Conservation (phyloP, 2,329 filamentous ascomycete species). For the Huntiella bhutanensis region DNA sequence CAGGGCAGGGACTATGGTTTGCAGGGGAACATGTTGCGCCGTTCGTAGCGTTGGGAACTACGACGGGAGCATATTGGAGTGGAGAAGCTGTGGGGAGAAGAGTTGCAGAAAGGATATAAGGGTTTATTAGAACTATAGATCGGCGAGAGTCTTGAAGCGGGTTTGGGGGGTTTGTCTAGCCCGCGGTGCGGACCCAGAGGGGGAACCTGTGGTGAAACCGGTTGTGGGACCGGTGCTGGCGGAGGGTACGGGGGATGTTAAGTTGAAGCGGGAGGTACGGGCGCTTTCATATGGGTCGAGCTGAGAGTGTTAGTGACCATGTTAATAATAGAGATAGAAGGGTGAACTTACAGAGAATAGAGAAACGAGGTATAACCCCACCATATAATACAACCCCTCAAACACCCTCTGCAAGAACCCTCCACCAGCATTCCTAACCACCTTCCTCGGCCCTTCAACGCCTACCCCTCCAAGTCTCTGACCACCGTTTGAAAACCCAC, state of each 20-base stretch:
- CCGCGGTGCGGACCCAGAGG: too few species aligned
- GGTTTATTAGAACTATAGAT: slow-evolving; percentile 21
- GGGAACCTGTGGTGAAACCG: too few species aligned
- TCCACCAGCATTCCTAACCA: slow-evolving; percentile 16
- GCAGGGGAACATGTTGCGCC: slow-evolving; percentile 83
- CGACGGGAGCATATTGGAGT: slow-evolving; percentile 82
- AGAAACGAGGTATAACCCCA: slow-evolving; percentile 42
- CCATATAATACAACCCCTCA: slow-evolving; percentile 37
- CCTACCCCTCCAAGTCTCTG: slow-evolving; percentile 34
- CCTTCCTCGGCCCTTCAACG: slow-evolving; percentile 9
- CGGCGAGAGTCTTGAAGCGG: slow-evolving; percentile 33
- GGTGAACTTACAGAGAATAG: slow-evolving; percentile 35
- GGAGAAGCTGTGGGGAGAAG: slow-evolving; percentile 58
- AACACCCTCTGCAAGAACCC: slow-evolving; percentile 29
- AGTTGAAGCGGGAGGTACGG: slow-evolving; percentile 39
- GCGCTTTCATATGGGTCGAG: slow-evolving; percentile 44
- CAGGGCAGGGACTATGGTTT: slow-evolving; percentile 57
- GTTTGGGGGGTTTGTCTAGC: too few species aligned
- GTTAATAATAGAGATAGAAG: too few species aligned
- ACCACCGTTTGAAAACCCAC: slow-evolving; percentile 31
- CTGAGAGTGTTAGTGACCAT: slow-evolving; percentile 17
- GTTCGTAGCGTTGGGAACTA: slow-evolving; percentile 74
- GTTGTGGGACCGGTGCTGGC: too few species aligned
- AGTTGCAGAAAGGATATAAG: slow-evolving; percentile 36
- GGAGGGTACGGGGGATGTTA: too few species aligned